Conservation (phyloP, 164 flowering plant genomes). For the Dillenia suffruticosa region DNA sequence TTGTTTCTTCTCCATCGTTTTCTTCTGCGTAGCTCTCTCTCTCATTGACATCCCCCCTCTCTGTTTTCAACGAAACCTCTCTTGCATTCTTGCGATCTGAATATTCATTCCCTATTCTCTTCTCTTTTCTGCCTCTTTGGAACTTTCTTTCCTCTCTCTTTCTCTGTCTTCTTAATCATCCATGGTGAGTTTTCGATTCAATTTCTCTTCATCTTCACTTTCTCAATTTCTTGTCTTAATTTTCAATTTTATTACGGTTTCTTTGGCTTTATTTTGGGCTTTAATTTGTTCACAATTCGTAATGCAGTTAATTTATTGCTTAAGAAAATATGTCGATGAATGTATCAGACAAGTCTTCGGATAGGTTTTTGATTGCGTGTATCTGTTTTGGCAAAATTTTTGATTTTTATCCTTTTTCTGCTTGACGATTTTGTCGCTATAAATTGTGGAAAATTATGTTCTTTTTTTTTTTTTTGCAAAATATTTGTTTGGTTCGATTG, state of each 20-base stretch:
- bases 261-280: not conserved
- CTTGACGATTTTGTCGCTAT: too few relatives aligned
- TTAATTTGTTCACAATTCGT: not conserved
- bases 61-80: slow-evolving; percentile 13
- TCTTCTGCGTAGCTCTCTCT: slow-evolving; percentile 35
- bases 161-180: slow-evolving; percentile 9
- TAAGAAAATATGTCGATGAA: too few relatives aligned
- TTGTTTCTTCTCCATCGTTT: slow-evolving; percentile 38
- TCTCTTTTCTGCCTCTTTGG: not conserved
- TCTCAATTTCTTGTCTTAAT: not conserved
- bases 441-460: too few relatives aligned
- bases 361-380: too few relatives aligned
- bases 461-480: too few relatives aligned
- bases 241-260: not conserved
- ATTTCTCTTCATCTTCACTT: not conserved
- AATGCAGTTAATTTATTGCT: not conserved
- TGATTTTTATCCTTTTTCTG: too few relatives aligned
- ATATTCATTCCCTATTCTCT: not conserved
- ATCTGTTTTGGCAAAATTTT: too few relatives aligned
- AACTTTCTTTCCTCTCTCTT: not conserved
- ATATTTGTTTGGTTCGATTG: too few relatives aligned
- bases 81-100: slow-evolving; percentile 20
- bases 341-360: too few relatives aligned
- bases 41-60: slow-evolving; percentile 11
- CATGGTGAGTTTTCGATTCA: slow-evolving; percentile 18